A percentile compares a stretch with the other conserved stretches of the same genome.
Evolutionary conservation across 495 filamentous ascomycete species (phyloP).

Genomic region (Chaetomium fimeti): DNA sequence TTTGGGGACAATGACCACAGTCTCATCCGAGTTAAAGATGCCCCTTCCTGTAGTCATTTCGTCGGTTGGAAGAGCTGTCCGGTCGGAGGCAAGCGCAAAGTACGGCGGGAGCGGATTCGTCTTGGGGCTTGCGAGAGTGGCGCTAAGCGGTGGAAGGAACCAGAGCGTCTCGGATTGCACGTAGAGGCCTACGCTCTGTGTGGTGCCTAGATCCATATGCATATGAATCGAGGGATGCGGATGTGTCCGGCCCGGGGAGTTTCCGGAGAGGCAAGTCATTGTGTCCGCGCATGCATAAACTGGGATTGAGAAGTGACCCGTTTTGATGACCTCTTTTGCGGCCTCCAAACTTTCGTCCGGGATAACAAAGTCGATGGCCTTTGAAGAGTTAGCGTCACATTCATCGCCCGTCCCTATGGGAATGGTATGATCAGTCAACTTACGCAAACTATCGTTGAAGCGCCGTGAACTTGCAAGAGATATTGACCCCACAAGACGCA

Average conservation of each 20-base stretch:
- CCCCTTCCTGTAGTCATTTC: neutral
- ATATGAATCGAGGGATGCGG: neutral
- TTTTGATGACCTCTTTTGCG: neutral
- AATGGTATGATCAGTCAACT: neutral
- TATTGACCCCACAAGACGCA: neutral
- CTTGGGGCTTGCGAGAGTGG: neutral
- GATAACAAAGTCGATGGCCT: neutral
- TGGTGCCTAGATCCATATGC: neutral
- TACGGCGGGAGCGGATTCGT: neutral
- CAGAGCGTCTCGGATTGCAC: neutral
- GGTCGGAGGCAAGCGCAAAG: neutral
- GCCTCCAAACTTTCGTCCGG: neutral
- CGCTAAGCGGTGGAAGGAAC: neutral
- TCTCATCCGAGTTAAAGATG: neutral
- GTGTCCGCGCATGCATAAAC: neutral
- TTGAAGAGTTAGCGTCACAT: neutral
- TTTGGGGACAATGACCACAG: neutral
- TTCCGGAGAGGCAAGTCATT: neutral
- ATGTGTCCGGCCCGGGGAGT: neutral
- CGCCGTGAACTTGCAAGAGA: neutral
- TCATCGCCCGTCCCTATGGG: neutral
- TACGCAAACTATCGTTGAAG: neutral
- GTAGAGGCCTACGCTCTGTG: neutral
- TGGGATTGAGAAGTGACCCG: neutral
- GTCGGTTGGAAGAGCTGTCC: neutral